Evolutionary conservation across 2,329 filamentous ascomycete genomes (phyloP).

Genomic region (Xylariaceae sp.): DNA sequence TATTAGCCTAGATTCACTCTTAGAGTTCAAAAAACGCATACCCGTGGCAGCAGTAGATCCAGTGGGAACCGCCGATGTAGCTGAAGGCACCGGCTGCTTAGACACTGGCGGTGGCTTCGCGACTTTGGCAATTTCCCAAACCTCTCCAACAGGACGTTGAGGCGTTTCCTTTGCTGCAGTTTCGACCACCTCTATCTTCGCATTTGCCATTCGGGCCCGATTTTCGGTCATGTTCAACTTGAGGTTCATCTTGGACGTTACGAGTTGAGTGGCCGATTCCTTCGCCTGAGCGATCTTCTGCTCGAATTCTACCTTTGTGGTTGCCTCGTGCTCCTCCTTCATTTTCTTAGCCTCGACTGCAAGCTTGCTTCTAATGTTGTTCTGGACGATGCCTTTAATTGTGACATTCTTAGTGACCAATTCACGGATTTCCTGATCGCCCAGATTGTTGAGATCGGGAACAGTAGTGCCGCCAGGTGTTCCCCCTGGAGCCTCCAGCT

Average conservation of each 20-base stretch:
- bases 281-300: constrained; percentile 60
- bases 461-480: constrained; percentile 43
- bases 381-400: constrained; percentile 63
- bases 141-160: constrained; percentile 80
- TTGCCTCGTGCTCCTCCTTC: constrained; percentile 59
- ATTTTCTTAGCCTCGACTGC: constrained; percentile 68
- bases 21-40: constrained; percentile 16
- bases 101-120: constrained; percentile 56
- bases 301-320: constrained; percentile 57
- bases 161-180: constrained; percentile 87
- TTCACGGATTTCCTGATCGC: constrained; percentile 63
- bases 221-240: constrained; percentile 83
- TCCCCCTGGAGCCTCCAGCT: constrained; percentile 46
- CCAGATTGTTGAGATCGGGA: constrained; percentile 55
- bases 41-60: constrained; percentile 21
- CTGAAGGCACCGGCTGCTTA: constrained; percentile 37
- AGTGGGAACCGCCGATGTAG: constrained; percentile 12
- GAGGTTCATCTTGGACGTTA: constrained; percentile 75
- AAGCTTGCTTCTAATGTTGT: constrained; percentile 74
- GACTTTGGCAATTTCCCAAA: constrained; percentile 81
- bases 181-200: constrained; percentile 80
- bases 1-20: constrained; percentile 3
- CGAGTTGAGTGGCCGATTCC: constrained; percentile 73
- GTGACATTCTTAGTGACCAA: constrained; percentile 63
- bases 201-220: constrained; percentile 66